These are phyloP conservation scores for Populus tomentosa DNA, from an alignment of 441 rosid species.

Conservation along the genomic window DNA sequence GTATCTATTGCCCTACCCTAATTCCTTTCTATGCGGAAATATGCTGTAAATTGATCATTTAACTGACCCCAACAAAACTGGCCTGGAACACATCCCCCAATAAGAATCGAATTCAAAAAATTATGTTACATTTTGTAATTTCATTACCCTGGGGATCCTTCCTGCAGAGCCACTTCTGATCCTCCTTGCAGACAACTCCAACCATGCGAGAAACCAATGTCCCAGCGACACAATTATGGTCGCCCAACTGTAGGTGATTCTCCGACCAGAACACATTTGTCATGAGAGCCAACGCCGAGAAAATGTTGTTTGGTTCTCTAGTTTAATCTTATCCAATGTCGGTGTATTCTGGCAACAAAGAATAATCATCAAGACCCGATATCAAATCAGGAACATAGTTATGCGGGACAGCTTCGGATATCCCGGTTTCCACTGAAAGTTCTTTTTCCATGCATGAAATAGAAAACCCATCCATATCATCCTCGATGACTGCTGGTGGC, in stretches of 20 bases:
- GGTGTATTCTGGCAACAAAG: constrained; percentile 48
- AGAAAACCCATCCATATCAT: constrained; percentile 15
- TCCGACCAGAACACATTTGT: neutral
- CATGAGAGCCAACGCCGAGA: constrained; percentile 2
- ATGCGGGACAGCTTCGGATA: constrained; percentile 33
- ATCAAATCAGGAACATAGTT: constrained; percentile 44
- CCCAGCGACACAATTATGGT: neutral
- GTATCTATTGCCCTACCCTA: neutral
- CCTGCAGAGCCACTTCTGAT: neutral
- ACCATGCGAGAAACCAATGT: neutral
- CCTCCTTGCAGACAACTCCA: neutral
- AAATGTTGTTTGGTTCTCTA: neutral
- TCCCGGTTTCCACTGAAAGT: constrained; percentile 31
- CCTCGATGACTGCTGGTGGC: constrained; percentile 23
- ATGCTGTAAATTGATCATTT: constrained; percentile 13
- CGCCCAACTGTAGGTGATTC: neutral
- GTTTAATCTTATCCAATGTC: constrained; percentile 50
- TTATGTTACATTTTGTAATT: constrained; percentile 17
- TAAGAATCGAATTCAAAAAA: constrained; percentile 8
- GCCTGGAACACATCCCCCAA: constrained; percentile 8
- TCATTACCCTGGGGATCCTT: neutral
- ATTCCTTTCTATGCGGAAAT: constrained; percentile 8
- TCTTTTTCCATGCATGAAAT: constrained; percentile 27
- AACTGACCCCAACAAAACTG: constrained; percentile 11
- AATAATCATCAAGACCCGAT: constrained; percentile 67